phyloP scores from a whole-genome alignment of 345 rosid species.

The Nasturtium officinale region DNA sequence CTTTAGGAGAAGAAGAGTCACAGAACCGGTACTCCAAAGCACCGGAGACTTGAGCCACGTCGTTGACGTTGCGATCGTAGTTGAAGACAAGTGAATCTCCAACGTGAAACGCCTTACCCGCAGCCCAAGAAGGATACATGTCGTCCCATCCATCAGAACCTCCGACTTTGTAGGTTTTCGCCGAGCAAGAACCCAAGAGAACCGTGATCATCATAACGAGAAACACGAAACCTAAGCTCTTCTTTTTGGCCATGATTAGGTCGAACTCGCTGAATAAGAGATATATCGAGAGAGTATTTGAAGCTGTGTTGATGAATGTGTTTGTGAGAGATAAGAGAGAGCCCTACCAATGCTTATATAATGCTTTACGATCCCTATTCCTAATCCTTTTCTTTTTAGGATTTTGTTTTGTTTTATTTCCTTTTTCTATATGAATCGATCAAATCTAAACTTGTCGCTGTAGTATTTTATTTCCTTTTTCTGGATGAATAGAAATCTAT shows the following conservation, averaged over 20 bases:
- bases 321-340: neutral
- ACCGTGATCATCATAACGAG: neutral
- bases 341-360: neutral
- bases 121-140: neutral
- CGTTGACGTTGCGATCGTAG: neutral
- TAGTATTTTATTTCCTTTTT: no score
- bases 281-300: neutral
- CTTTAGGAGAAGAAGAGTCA: constrained; percentile 1
- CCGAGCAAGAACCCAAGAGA: neutral
- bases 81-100: neutral
- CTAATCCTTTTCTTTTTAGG: neutral
- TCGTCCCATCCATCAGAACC: no score
- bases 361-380: neutral
- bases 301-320: neutral
- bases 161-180: neutral
- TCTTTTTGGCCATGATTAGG: neutral
- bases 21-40: neutral
- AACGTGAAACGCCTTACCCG: neutral
- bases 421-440: neutral
- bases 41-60: neutral
- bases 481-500: no score
- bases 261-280: neutral
- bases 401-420: neutral
- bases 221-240: neutral
- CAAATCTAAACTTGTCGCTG: no score